These are phyloP conservation scores for Dactylonectria estremocensis DNA, from an alignment of 2,329 filamentous ascomycete genomes.

Conservation along the genomic window DNA sequence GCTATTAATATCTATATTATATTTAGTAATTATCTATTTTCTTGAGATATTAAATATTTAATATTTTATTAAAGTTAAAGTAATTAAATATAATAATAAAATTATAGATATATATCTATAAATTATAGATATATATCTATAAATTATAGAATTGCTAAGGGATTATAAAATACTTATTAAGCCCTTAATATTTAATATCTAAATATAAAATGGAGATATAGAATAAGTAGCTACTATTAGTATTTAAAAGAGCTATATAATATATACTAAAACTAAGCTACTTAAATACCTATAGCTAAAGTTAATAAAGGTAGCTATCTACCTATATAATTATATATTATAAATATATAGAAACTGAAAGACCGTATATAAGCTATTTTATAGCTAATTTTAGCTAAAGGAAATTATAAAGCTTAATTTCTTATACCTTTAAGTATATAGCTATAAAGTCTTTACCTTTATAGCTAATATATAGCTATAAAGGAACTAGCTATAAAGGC, in stretches of 20 bases:
- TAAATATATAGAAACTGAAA: too few relatives aligned
- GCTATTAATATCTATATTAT: too few relatives aligned
- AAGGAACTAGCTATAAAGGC: too few relatives aligned
- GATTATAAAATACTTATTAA: not conserved
- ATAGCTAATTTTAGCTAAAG: too few relatives aligned
- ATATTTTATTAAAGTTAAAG: not conserved
- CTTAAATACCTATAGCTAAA: not conserved
- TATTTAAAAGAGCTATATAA: not conserved
- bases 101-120: too few relatives aligned
- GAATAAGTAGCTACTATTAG: not conserved
- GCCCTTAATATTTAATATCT: not conserved
- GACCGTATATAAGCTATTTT: too few relatives aligned
- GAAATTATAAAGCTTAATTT: too few relatives aligned
- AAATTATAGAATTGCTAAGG: not conserved
- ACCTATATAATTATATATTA: not conserved
- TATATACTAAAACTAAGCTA: not conserved
- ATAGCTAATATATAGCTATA: too few relatives aligned
- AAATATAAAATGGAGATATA: not conserved
- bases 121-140: too few relatives aligned
- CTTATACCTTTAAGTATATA: too few relatives aligned
- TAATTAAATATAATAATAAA: not conserved
- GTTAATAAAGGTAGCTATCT: not conserved
- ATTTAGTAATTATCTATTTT: not conserved
- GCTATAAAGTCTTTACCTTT: too few relatives aligned
- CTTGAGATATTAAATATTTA: not conserved